phyloP scores from a whole-genome alignment of 1,139 yeast species.

The Yamadazyma songkhlaensis region DNA sequence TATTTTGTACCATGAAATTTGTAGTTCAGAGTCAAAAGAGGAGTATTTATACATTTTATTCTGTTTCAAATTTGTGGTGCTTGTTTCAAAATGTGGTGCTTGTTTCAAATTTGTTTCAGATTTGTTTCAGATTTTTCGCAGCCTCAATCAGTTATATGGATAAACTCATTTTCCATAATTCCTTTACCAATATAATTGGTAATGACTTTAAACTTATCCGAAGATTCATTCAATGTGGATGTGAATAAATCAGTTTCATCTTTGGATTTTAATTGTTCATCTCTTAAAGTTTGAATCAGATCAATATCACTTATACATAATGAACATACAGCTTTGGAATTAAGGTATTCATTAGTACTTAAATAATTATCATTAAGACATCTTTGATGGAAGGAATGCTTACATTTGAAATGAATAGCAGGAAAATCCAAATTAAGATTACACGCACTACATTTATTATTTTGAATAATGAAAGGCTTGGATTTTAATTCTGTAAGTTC shows the following conservation, averaged over 20 bases:
- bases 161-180: conserved; percentile 55
- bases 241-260: conserved; percentile 64
- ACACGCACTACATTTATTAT: conserved; percentile 72
- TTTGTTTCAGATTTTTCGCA: conserved; percentile 7
- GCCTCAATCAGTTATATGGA: conserved; percentile 12
- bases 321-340: conserved; percentile 52
- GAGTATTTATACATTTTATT: neutral
- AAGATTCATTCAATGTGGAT: conserved; percentile 54
- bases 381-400: conserved; percentile 82
- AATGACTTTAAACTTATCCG: conserved; percentile 70
- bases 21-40: no score
- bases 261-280: conserved; percentile 59
- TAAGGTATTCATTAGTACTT: conserved; percentile 14
- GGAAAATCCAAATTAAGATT: conserved; percentile 71
- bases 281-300: conserved; percentile 56
- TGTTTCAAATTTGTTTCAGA: conserved; percentile 16
- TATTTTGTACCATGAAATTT: neutral
- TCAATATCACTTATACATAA: conserved; percentile 68
- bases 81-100: no score
- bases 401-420: conserved; percentile 79
- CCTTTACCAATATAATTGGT: conserved; percentile 87
- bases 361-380: conserved; percentile 57
- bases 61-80: neutral
- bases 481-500: conserved; percentile 51
- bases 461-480: conserved; percentile 64